A percentile compares a stretch with the other conserved stretches of the same genome.
Conservation (phyloP, 2,329 filamentous ascomycete genomes). For the Pseudogymnoascus sp. region DNA sequence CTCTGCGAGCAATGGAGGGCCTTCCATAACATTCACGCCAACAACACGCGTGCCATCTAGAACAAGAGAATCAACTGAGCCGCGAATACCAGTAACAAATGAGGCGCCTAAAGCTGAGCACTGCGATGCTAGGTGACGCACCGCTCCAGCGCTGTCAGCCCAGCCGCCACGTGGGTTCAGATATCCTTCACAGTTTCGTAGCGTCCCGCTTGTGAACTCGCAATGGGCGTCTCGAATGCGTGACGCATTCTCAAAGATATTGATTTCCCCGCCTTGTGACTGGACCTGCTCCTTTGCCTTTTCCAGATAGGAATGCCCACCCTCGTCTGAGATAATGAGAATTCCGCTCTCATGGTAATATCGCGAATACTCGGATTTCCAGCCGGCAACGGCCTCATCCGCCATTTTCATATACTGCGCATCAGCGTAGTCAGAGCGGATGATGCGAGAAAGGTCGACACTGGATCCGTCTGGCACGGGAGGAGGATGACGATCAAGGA, state of each 20-base stretch:
- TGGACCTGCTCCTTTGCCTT: not conserved
- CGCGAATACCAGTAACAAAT: constrained; percentile 34
- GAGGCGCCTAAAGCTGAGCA: constrained; percentile 30
- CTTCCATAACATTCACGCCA: constrained; percentile 31
- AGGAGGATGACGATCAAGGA: constrained; percentile 53
- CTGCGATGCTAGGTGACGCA: constrained; percentile 12
- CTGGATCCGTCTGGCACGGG: constrained; percentile 53
- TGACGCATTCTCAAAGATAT: not conserved
- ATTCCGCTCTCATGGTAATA: not conserved
- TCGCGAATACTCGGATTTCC: constrained; percentile 5
- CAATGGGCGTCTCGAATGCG: not conserved
- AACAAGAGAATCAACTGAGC: constrained; percentile 11
- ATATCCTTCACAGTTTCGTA: not conserved
- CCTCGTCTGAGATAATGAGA: not conserved
- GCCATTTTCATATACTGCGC: constrained; percentile 25
- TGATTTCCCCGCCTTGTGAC: not conserved
- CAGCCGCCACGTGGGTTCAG: constrained; percentile 12
- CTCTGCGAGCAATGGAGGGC: constrained; percentile 28
- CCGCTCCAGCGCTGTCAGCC: constrained; percentile 20
- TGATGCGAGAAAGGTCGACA: constrained; percentile 59
- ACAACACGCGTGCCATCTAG: not conserved
- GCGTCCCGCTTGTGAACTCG: not conserved
- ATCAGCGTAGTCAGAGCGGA: constrained; percentile 74
- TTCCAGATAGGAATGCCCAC: not conserved
- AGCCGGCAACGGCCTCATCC: not conserved